A percentile compares a stretch with the other conserved stretches of the same genome.
Conservation (phyloP, 805 yeast species). For the Metschnikowia bowlesiae region DNA sequence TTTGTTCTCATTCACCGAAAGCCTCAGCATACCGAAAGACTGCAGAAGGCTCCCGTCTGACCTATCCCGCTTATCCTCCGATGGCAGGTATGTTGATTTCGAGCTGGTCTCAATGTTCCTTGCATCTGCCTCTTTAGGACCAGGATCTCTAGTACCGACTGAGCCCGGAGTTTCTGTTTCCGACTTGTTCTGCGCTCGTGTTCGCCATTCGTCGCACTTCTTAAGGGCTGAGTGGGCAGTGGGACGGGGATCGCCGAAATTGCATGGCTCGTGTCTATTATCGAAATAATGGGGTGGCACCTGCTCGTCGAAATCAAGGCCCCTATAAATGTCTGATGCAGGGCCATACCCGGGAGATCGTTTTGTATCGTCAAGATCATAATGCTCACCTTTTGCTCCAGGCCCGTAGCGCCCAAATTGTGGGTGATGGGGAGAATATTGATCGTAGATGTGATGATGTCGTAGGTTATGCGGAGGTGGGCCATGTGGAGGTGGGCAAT, state of each 20-base stretch:
- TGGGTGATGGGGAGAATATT: neutral
- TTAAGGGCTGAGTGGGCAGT: neutral
- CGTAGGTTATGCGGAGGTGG: no score
- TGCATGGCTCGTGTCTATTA: neutral
- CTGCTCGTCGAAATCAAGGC: neutral
- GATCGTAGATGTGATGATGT: neutral
- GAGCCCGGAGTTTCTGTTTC: neutral
- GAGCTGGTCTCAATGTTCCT: neutral
- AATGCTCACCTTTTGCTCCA: neutral
- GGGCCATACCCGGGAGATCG: neutral
- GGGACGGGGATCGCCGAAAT: neutral
- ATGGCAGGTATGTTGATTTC: neutral
- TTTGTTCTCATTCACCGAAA: neutral
- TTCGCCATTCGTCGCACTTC: neutral
- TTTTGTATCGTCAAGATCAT: neutral
- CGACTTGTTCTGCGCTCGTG: neutral
- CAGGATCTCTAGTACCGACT: neutral
- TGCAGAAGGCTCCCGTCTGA: neutral
- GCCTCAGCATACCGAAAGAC: constrained; percentile 1
- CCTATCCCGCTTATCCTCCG: neutral
- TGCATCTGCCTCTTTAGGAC: neutral
- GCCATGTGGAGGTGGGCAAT: no score
- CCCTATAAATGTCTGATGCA: neutral
- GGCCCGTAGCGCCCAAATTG: neutral
- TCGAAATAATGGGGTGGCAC: neutral